phyloP scores from a whole-genome alignment of 306 rosid genomes.

The Acacia confusa region DNA sequence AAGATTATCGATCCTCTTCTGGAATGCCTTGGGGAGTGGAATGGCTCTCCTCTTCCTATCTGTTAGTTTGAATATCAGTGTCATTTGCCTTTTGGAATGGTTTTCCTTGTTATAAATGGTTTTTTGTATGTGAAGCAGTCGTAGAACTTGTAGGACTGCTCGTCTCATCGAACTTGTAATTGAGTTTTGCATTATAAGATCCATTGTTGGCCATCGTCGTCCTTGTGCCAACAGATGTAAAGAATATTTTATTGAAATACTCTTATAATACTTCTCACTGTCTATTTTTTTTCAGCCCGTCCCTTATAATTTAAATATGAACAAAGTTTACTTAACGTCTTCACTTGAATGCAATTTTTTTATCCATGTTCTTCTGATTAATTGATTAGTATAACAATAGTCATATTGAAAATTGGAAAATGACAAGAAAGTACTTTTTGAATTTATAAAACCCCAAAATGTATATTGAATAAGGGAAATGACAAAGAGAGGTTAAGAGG shows the following conservation, averaged over 20 bases:
- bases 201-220: background rate
- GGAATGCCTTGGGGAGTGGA: conserved; percentile 77
- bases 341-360: too few relatives aligned
- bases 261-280: background rate
- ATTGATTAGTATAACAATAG: too few relatives aligned
- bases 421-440: too few relatives aligned
- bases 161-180: background rate
- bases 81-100: background rate
- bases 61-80: conserved; percentile 32
- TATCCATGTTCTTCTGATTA: too few relatives aligned
- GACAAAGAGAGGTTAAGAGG: too few relatives aligned
- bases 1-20: conserved; percentile 78
- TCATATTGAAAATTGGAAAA: too few relatives aligned
- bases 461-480: too few relatives aligned
- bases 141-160: background rate
- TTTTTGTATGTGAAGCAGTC: background rate
- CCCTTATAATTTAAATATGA: too few relatives aligned
- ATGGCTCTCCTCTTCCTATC: conserved; percentile 83
- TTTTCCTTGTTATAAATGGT: conserved; percentile 9
- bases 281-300: background rate
- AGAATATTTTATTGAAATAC: background rate
- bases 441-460: too few relatives aligned
- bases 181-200: background rate
- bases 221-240: background rate
- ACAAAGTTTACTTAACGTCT: background rate